These are phyloP conservation scores for Stachybotrys chlorohalonatus DNA, from an alignment of 2,329 filamentous ascomycete genomes.

Conservation along the genomic window DNA sequence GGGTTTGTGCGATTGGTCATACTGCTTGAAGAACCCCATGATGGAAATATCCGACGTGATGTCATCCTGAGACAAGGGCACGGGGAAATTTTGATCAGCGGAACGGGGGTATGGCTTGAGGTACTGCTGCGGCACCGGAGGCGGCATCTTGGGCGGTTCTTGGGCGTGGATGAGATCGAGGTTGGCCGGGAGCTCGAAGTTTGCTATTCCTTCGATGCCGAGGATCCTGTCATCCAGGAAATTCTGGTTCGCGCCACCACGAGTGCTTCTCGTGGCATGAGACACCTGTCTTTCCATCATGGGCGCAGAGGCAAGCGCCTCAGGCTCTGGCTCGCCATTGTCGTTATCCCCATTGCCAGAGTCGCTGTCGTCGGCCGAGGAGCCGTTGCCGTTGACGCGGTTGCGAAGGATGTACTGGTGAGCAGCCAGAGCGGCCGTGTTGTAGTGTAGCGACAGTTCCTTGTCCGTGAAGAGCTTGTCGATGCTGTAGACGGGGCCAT, in stretches of 20 bases:
- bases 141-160: conserved; percentile 49
- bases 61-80: conserved; percentile 40
- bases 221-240: conserved; percentile 49
- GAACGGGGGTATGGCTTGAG: conserved; percentile 47
- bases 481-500: conserved; percentile 54
- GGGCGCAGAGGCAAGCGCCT: conserved; percentile 37
- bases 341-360: conserved; percentile 42
- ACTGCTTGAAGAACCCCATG: conserved; percentile 49
- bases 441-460: conserved; percentile 58
- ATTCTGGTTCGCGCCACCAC: conserved; percentile 43
- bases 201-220: conserved; percentile 51
- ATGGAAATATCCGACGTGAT: conserved; percentile 46
- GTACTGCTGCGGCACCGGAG: conserved; percentile 47
- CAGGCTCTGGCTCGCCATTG: conserved; percentile 37
- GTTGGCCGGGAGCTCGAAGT: conserved; percentile 49
- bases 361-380: conserved; percentile 44
- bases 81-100: conserved; percentile 47
- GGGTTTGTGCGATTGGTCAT: conserved; percentile 41
- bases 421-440: conserved; percentile 50
- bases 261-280: conserved; percentile 54
- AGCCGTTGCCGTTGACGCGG: conserved; percentile 39
- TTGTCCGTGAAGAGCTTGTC: conserved; percentile 65
- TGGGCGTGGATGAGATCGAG: conserved; percentile 45
- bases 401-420: conserved; percentile 54
- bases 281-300: conserved; percentile 56